Conservation (phyloP, 2,329 filamentous ascomycete species). For the Xylaria sp. region DNA sequence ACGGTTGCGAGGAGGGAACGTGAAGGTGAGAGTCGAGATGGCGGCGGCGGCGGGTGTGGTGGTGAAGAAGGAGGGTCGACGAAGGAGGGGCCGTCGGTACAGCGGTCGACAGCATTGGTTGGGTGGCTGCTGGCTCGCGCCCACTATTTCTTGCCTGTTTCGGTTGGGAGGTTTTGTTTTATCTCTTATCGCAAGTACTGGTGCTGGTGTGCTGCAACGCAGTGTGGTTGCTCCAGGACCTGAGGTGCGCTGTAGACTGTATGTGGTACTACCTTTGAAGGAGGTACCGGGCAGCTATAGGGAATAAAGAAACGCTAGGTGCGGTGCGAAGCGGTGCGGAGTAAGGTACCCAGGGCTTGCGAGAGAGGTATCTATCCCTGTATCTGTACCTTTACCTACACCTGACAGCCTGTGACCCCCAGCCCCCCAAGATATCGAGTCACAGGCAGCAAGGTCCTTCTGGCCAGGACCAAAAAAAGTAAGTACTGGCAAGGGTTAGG, state of each 20-base stretch:
- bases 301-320: neutral
- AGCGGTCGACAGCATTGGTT: constrained; percentile 30
- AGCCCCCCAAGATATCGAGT: neutral
- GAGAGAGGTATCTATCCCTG: too few species aligned
- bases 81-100: constrained; percentile 29
- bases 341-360: neutral
- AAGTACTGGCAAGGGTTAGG: neutral
- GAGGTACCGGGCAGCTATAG: neutral
- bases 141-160: constrained; percentile 23
- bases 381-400: neutral
- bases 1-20: constrained; percentile 1
- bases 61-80: constrained; percentile 29
- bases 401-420: constrained; percentile 3
- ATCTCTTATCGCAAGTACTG: constrained; percentile 18
- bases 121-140: constrained; percentile 15
- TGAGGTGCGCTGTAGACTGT: neutral
- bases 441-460: constrained; percentile 13
- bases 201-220: neutral
- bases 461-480: constrained; percentile 2
- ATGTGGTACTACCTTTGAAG: neutral
- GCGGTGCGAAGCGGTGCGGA: neutral
- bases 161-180: constrained; percentile 11
- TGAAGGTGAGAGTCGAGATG: constrained; percentile 24
- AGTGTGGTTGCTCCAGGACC: neutral
- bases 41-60: constrained; percentile 22